Conservation (phyloP, 306 rosid species). For the Prunus padus region DNA sequence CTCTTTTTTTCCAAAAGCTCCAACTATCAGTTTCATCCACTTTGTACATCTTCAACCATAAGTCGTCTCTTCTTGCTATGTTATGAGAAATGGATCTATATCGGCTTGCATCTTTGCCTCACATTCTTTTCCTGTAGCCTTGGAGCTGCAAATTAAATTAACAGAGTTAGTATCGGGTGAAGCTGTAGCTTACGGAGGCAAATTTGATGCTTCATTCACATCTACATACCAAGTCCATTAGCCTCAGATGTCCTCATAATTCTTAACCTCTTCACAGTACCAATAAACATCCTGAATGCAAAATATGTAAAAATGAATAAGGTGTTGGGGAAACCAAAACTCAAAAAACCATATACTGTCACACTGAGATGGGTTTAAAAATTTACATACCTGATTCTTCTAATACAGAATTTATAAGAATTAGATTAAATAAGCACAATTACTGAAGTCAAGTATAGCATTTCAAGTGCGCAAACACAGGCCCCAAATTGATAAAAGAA, state of each 20-base stretch:
- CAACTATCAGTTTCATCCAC: constrained; percentile 29
- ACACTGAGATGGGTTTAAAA: background rate
- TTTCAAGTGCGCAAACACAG: background rate
- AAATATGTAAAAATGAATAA: constrained; percentile 5
- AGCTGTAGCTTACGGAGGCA: constrained; percentile 7
- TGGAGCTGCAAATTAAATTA: constrained; percentile 58
- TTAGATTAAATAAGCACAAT: background rate
- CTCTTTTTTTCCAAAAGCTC: constrained; percentile 41
- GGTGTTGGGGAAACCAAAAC: background rate
- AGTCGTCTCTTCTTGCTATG: constrained; percentile 28
- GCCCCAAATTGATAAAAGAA: background rate
- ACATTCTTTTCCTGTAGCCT: constrained; percentile 60
- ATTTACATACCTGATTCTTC: background rate
- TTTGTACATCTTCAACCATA: constrained; percentile 31
- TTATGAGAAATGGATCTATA: constrained; percentile 36
- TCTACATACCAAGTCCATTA: constrained; percentile 67
- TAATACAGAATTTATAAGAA: background rate
- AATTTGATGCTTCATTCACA: constrained; percentile 13
- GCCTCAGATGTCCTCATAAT: constrained; percentile 84
- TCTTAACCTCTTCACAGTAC: constrained; percentile 82
- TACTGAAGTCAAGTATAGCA: background rate
- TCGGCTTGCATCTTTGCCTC: constrained; percentile 52
- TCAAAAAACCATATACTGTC: background rate
- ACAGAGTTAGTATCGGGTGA: background rate
- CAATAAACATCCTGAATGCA: constrained; percentile 73